Percentiles rank a stretch among this genome's conserved stretches.
Evolutionary conservation across 129 eudicot species (phyloP).

Genomic region (Glebionis coronaria): DNA sequence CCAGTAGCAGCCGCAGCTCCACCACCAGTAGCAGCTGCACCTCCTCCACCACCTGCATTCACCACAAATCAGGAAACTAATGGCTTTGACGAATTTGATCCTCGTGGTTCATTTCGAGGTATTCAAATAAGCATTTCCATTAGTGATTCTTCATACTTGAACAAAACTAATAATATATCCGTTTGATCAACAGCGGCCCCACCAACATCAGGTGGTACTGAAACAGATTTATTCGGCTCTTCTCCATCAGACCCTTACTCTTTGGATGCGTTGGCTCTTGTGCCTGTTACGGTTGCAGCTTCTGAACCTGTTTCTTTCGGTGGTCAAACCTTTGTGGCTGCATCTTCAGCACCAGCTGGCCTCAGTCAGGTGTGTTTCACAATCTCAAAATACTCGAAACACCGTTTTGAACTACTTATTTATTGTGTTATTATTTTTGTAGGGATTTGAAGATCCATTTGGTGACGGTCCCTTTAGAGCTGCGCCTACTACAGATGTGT

Average conservation of each 20-base stretch:
- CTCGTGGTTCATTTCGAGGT: constrained; percentile 68
- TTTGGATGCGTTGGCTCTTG: constrained; percentile 58
- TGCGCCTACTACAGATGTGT: constrained; percentile 43
- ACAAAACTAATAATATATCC: constrained; percentile 12
- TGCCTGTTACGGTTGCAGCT: constrained; percentile 41
- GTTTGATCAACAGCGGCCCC: constrained; percentile 57
- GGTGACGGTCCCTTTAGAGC: constrained; percentile 97
- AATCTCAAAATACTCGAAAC: constrained; percentile 7
- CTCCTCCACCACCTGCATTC: constrained; percentile 38
- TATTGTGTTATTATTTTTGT: constrained; percentile 24
- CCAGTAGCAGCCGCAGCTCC: constrained; percentile 36
- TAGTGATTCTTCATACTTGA: constrained; percentile 11
- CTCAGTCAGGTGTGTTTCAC: constrained; percentile 60
- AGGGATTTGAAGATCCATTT: constrained; percentile 94
- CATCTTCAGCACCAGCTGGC: constrained; percentile 37
- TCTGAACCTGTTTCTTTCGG: constrained; percentile 48
- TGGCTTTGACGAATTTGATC: constrained; percentile 86
- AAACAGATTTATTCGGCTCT: constrained; percentile 76
- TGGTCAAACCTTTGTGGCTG: constrained; percentile 48
- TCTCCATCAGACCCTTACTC: constrained; percentile 61
- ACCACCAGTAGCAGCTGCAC: no score
- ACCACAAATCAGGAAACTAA: constrained; percentile 35
- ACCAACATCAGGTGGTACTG: constrained; percentile 47
- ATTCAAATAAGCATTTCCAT: constrained; percentile 45
- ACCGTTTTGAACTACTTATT: constrained; percentile 6